Base-by-base conservation (phyloP, 768 basidiomycete species). In the Leucocoprinus leucothites region DNA sequence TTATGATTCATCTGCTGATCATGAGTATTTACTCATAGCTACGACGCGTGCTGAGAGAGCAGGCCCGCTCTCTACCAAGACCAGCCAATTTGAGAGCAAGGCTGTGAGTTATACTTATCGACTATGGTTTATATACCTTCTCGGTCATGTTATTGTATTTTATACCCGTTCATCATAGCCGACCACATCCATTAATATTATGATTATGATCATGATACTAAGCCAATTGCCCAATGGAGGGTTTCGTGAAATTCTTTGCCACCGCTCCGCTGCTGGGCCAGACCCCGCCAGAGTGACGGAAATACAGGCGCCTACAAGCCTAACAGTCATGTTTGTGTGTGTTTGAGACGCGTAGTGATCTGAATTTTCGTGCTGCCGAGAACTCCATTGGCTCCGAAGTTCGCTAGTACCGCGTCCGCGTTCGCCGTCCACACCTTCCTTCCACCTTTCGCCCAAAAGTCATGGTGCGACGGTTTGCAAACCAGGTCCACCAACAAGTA, bases 401-500 rank as follows among this genome's bases (percentile, higher is more conserved):
- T 25, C 22, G 40, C 38, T 46, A 31, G 31, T 11, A 11, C 31
- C 9, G 18, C 34, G n/a, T 49, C 28, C 48, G 50, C 49, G 38
- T 51, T 31, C 31, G 45, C 31, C 34, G 44, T 49, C 24, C 41
- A 31, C 31, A 31, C 11, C 31, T 3, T 38, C 16, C 38, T n/a
- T 4, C 14, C 38, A n/a, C 38, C 38, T 38, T 43, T 47, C 41
- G 52, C 34, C 22, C 34, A 36, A 45, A 43, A 24, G 36, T 40
- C 45, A 91, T 91, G 90, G 86, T 86, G 35, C 83, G 91, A 57
- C 77, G 89, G 63, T 80, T 95, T 63, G 87, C 94, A 31, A 82
- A 82, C 57, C 91, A 96, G 67, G 94, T 96, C 21, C 94, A 94
- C 73, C 84, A 89, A 70, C 86, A 91, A 56, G 87, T 88, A 44